These are phyloP conservation scores for Cucurbita ficifolia DNA, from an alignment of 306 rosid species.

Conservation along the genomic window DNA sequence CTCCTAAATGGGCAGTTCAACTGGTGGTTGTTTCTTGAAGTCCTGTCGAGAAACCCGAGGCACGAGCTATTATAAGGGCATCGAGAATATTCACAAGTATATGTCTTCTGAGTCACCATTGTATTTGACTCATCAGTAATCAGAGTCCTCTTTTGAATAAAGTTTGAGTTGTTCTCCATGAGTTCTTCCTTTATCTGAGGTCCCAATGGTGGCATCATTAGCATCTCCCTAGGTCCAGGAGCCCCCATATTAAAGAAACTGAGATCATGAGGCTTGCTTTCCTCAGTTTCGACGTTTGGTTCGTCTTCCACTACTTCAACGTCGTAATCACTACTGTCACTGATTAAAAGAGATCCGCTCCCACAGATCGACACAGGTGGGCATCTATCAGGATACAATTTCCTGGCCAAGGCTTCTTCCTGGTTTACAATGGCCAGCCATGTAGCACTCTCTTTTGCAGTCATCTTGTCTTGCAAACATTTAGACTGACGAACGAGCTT, in stretches of 20 bases:
- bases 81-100: conserved; percentile 22
- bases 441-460: conserved; percentile 50
- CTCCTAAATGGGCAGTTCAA: conserved; percentile 21
- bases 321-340: conserved; percentile 32
- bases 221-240: conserved; percentile 11
- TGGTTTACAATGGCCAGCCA: conserved; percentile 44
- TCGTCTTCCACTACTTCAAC: conserved; percentile 33
- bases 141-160: conserved; percentile 24
- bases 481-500: conserved; percentile 36
- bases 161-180: conserved; percentile 14
- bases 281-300: conserved; percentile 15
- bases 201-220: background rate
- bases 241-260: conserved; percentile 13
- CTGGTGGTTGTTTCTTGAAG: conserved; percentile 37
- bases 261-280: conserved; percentile 20
- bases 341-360: conserved; percentile 17
- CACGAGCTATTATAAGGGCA: conserved; percentile 25
- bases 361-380: conserved; percentile 19
- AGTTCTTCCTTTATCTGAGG: conserved; percentile 29
- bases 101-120: conserved; percentile 19
- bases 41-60: conserved; percentile 28
- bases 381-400: conserved; percentile 29
- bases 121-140: conserved; percentile 12
- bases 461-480: conserved; percentile 54
- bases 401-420: conserved; percentile 38